phyloP scores from a whole-genome alignment of 495 filamentous ascomycete species.

The Penicillium argentinense region DNA sequence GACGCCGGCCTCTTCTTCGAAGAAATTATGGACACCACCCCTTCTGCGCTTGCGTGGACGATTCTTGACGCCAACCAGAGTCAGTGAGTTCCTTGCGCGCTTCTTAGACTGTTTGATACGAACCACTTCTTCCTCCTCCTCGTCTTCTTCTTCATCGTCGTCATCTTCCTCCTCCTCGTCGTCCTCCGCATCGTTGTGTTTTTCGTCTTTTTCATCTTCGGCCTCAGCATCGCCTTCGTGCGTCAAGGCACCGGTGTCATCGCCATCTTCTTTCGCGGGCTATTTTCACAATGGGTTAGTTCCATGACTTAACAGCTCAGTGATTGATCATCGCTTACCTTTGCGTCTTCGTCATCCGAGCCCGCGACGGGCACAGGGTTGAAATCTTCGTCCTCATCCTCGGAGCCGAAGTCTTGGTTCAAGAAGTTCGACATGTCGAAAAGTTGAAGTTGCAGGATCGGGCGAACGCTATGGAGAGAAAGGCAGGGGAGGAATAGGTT shows the following conservation, averaged over 20 bases:
- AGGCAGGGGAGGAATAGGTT: too few species aligned
- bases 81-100: constrained; percentile 13
- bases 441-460: neutral
- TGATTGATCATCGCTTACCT: constrained; percentile 33
- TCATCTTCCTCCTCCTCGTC: constrained; percentile 39
- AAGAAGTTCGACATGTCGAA: constrained; percentile 53
- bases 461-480: neutral
- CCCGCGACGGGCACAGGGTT: constrained; percentile 68
- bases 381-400: constrained; percentile 81
- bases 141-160: constrained; percentile 47
- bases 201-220: constrained; percentile 51
- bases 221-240: constrained; percentile 44
- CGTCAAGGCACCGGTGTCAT: constrained; percentile 44
- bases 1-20: constrained; percentile 96
- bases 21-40: constrained; percentile 72
- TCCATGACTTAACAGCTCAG: neutral
- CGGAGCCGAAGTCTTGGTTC: constrained; percentile 62
- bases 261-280: constrained; percentile 48
- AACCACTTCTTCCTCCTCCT: constrained; percentile 29
- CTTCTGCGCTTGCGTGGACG: constrained; percentile 77
- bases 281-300: constrained; percentile 21
- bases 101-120: constrained; percentile 11
- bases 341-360: constrained; percentile 64
- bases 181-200: constrained; percentile 54
- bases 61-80: constrained; percentile 44